Evolutionary conservation across 1,284 basidiomycete genomes (phyloP).

Genomic region (Fomitopsis betulina): DNA sequence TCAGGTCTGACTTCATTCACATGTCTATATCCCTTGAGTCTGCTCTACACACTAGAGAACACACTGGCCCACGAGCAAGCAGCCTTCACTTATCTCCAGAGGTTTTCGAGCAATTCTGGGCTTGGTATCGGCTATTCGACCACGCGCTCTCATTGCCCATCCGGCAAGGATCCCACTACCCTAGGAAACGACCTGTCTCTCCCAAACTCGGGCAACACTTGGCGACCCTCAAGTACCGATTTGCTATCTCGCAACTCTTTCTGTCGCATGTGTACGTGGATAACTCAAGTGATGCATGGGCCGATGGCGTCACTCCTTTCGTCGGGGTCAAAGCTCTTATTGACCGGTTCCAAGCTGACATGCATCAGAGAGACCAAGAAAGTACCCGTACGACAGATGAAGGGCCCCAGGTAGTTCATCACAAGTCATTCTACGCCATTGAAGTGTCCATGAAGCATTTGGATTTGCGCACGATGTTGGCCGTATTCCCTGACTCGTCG

Average conservation of each 20-base stretch:
- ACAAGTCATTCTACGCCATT: slow-evolving; percentile 92
- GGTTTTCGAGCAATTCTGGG: slow-evolving; percentile 87
- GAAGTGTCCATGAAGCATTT: slow-evolving; percentile 81
- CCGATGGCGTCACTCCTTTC: slow-evolving; percentile 72
- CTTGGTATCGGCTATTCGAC: slow-evolving; percentile 90
- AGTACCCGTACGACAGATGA: slow-evolving; percentile 47
- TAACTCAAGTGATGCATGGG: slow-evolving; percentile 73
- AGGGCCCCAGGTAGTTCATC: slow-evolving; percentile 54
- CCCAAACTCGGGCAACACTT: slow-evolving; percentile 90
- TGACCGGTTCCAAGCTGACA: slow-evolving; percentile 80
- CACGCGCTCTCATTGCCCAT: slow-evolving; percentile 80
- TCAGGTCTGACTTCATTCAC: slow-evolving; percentile 94
- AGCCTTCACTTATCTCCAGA: slow-evolving; percentile 88
- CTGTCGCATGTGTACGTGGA: slow-evolving; percentile 89
- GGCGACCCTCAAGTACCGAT: slow-evolving; percentile 91
- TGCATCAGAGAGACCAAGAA: slow-evolving; percentile 93
- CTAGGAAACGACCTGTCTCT: slow-evolving; percentile 64
- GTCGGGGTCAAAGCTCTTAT: slow-evolving; percentile 85
- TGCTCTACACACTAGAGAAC: slow-evolving; percentile 23
- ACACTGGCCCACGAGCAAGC: slow-evolving; percentile 41
- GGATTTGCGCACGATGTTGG: slow-evolving; percentile 77
- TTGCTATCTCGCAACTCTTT: slow-evolving; percentile 76
- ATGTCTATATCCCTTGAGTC: slow-evolving; percentile 86
- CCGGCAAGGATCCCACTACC: slow-evolving; percentile 82
- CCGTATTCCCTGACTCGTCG: slow-evolving; percentile 71